These are phyloP conservation scores for Sporobolus alterniflorus DNA, from an alignment of 202 grass and related monocot species.

Conservation along the genomic window DNA sequence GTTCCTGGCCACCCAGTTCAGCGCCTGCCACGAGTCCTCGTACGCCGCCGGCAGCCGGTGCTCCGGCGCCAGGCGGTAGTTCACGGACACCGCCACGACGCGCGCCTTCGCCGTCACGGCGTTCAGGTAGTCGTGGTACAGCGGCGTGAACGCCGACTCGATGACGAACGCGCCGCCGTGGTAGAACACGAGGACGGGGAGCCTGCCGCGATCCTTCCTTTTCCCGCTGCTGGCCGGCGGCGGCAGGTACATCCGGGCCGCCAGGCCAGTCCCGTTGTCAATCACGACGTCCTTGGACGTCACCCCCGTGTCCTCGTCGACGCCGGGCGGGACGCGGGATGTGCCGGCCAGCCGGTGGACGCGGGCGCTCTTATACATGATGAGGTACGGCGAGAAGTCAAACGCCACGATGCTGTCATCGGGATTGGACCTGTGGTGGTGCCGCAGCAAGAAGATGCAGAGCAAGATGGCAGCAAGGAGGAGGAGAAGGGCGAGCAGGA, in stretches of 20 bases:
- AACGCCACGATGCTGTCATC: constrained; percentile 63
- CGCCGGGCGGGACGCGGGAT: constrained; percentile 44
- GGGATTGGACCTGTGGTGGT: constrained; percentile 30
- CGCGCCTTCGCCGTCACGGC: constrained; percentile 32
- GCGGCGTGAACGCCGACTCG: constrained; percentile 66
- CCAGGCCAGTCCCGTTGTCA: constrained; percentile 46
- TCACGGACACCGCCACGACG: constrained; percentile 60
- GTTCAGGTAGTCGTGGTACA: constrained; percentile 67
- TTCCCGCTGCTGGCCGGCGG: background rate
- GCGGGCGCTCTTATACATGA: constrained; percentile 74
- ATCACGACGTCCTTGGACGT: constrained; percentile 85
- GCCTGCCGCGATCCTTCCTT: constrained; percentile 10
- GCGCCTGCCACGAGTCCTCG: constrained; percentile 59
- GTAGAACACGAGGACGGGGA: constrained; percentile 58
- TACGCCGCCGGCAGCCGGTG: constrained; percentile 67
- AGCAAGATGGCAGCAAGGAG: constrained; percentile 54
- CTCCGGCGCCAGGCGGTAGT: constrained; percentile 80
- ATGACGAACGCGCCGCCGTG: constrained; percentile 75
- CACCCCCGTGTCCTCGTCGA: constrained; percentile 59
- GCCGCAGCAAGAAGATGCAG: constrained; percentile 45
- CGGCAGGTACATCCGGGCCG: constrained; percentile 75
- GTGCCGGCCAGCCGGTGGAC: constrained; percentile 64
- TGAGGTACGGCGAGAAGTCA: constrained; percentile 81
- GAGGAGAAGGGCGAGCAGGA: constrained; percentile 33
- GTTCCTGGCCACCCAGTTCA: constrained; percentile 43